Evolutionary conservation across 2,329 filamentous ascomycete genomes (phyloP).

Genomic region (Penicillium sumatraense): DNA sequence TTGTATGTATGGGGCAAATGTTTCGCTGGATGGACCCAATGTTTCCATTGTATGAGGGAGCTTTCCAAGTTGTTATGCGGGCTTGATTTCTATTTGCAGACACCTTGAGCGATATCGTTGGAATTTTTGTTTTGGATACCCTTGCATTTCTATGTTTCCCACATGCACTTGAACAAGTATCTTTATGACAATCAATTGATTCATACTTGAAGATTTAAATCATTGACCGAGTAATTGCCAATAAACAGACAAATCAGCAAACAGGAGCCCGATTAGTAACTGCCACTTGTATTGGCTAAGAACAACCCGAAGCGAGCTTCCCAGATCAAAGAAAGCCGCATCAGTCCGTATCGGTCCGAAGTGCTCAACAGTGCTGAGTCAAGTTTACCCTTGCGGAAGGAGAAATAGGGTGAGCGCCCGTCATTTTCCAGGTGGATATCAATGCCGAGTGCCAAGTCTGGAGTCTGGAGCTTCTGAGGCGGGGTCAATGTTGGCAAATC

Average conservation of each 20-base stretch:
- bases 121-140: slow-evolving; percentile 3
- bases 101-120: background rate
- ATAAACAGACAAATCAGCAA: too few species aligned
- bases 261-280: too few species aligned
- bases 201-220: too few species aligned
- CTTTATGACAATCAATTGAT: too few species aligned
- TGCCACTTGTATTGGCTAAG: too few species aligned
- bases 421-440: too few species aligned
- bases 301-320: background rate
- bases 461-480: background rate
- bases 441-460: background rate
- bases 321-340: background rate
- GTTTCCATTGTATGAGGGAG: slow-evolving; percentile 20
- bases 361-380: background rate
- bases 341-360: background rate
- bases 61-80: background rate
- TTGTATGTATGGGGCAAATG: slow-evolving; percentile 37
- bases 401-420: too few species aligned
- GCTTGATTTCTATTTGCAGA: background rate
- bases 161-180: too few species aligned
- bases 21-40: slow-evolving; percentile 25
- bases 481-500: background rate
- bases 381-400: too few species aligned
- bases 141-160: background rate
- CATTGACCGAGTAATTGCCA: too few species aligned